Base-by-base conservation (phyloP, 306 rosid genomes). In the Pyrus pyrifolia region DNA sequence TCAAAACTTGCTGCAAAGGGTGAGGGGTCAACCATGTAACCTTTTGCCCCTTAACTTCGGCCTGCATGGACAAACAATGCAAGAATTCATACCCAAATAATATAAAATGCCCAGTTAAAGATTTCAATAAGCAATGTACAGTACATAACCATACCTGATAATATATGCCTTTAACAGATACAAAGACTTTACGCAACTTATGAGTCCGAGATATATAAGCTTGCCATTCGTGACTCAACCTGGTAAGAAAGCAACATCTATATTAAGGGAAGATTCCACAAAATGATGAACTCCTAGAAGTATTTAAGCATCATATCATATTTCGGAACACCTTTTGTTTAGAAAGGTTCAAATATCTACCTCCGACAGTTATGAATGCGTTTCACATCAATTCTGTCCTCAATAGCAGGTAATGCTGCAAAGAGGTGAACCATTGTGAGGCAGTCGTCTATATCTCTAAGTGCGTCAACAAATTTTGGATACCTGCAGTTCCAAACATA, bases 201-300 rank as follows among this genome's bases (percentile, higher is more conserved):
- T 92, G 95, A 82, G 87, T 88, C 18, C 92, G 93, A 51, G 96
- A 90, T 69, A 90, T 70, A 73, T 84, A 95, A 25, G 96, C 97
- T 74, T 87, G 96, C 98, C 98, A 95, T 86, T 95, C 97, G 83
- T 95, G 97, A 29, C 93, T 91, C 91, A 95, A 58, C 81, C 98
- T 94, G 75, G 40, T 57, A 62, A 65, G 44, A 64, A 45, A 57
- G 18, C 3, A 81, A 71, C 9, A 59, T 44, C 70, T 46, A 42
- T 23, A 22, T 38, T 44, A 46, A 64, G 60, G 59, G 62, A 13
- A 35, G 44, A n/a, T 5, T 69, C 75, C 40, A 55, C 27, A 1
- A 71, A 55, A 42, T 1, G 21, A 76, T 42, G 5, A 61, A 42
- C 18, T 3, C 27, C 3, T 52, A n/a, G 6, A 63, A 64, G 19